Conservation (phyloP, 2,329 filamentous ascomycete genomes). For the Alternaria sp. region DNA sequence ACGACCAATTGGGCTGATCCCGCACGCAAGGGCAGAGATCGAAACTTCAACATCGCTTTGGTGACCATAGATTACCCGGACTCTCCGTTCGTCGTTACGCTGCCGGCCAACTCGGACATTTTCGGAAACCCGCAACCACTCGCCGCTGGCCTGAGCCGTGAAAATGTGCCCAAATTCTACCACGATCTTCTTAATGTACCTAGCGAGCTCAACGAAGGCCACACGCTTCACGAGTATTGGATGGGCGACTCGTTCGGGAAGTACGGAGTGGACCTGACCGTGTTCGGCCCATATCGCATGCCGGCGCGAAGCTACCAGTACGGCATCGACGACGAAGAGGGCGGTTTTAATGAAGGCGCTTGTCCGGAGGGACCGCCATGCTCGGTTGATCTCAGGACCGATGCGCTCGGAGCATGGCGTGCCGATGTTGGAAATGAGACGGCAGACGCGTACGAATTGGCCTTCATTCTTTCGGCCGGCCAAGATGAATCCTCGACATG, state of each 20-base stretch:
- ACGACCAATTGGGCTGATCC: slow-evolving; percentile 59
- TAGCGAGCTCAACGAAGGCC: slow-evolving; percentile 57
- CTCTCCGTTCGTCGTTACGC: slow-evolving; percentile 57
- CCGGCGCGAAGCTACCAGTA: slow-evolving; percentile 59
- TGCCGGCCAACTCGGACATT: slow-evolving; percentile 55
- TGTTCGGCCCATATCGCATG: slow-evolving; percentile 60
- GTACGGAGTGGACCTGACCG: slow-evolving; percentile 61
- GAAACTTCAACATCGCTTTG: slow-evolving; percentile 65
- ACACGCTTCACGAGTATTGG: slow-evolving; percentile 65
- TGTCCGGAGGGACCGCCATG: slow-evolving; percentile 56
- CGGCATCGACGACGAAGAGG: slow-evolving; percentile 54
- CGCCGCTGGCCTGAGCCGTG: slow-evolving; percentile 51
- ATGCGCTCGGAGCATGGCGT: slow-evolving; percentile 59
- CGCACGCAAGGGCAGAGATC: slow-evolving; percentile 51
- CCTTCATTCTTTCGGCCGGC: slow-evolving; percentile 62
- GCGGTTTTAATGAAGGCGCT: slow-evolving; percentile 56
- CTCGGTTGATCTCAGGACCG: slow-evolving; percentile 57
- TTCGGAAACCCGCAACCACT: slow-evolving; percentile 59
- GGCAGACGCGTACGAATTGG: slow-evolving; percentile 58
- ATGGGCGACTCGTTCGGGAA: slow-evolving; percentile 63
- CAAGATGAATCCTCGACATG: slow-evolving; percentile 64
- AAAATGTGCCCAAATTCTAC: slow-evolving; percentile 59
- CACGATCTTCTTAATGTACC: slow-evolving; percentile 60
- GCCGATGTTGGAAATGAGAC: slow-evolving; percentile 59
- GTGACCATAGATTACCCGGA: slow-evolving; percentile 61